phyloP scores from a whole-genome alignment of 352 stramenopile genomes.

The Phytopythium sindhum region DNA sequence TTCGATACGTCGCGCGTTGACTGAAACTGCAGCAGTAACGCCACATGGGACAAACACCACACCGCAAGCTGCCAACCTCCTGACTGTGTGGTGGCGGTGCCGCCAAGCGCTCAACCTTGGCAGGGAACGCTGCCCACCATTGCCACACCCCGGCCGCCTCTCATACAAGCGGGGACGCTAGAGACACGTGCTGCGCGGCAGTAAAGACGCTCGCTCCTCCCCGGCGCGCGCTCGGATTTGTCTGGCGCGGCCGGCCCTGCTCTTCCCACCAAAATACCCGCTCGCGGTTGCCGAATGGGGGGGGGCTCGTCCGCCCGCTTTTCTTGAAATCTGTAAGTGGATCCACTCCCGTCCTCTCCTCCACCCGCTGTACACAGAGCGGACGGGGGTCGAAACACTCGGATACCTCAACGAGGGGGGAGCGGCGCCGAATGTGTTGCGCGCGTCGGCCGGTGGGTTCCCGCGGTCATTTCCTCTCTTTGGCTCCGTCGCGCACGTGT shows the following conservation, averaged over 20 bases:
- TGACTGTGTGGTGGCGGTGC: background rate
- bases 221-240: background rate
- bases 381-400: constrained; percentile 1
- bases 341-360: constrained; percentile 10
- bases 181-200: constrained; percentile 8
- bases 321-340: constrained; percentile 35
- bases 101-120: background rate
- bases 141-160: background rate
- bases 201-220: constrained; percentile 10
- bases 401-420: constrained; percentile 1
- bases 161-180: background rate
- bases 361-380: background rate
- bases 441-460: background rate
- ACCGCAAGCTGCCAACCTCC: background rate
- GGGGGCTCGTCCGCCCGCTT: constrained; percentile 2
- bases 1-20: background rate
- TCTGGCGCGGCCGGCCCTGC: background rate
- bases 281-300: constrained; percentile 10
- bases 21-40: constrained; percentile 1
- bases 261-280: constrained; percentile 3
- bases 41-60: background rate
- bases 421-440: background rate
- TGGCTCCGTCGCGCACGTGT: constrained; percentile 12
- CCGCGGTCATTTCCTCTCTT: constrained; percentile 18
- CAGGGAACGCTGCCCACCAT: background rate